Conservation (phyloP, 2,329 filamentous ascomycete genomes). For the Epichloe brachyelytri region DNA sequence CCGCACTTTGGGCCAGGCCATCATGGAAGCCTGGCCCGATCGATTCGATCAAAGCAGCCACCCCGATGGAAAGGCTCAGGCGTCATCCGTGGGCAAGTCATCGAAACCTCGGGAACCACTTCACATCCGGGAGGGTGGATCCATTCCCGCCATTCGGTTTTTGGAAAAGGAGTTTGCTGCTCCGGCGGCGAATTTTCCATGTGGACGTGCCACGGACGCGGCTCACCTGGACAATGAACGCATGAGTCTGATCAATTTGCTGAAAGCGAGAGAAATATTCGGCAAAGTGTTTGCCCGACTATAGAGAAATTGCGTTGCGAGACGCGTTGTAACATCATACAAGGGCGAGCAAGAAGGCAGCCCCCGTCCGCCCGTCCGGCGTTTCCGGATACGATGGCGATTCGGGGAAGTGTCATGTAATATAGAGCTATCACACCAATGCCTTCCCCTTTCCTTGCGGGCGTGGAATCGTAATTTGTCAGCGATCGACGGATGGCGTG, state of each 20-base stretch:
- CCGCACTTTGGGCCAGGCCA: constrained; percentile 70
- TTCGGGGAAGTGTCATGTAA: too few species aligned
- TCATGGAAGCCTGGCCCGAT: constrained; percentile 72
- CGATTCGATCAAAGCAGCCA: constrained; percentile 22
- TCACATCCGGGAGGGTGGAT: constrained; percentile 91
- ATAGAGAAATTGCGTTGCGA: constrained; percentile 11
- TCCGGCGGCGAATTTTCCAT: constrained; percentile 83
- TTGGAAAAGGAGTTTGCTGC: constrained; percentile 88
- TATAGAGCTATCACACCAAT: too few species aligned
- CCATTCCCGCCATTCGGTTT: constrained; percentile 88
- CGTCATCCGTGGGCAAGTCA: constrained; percentile 1
- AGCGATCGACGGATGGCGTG: too few species aligned
- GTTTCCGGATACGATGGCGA: not conserved
- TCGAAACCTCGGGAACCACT: constrained; percentile 49
- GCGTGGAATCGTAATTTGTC: too few species aligned
- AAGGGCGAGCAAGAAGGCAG: constrained; percentile 1
- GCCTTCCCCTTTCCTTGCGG: too few species aligned
- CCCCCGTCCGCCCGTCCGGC: not conserved
- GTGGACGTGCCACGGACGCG: constrained; percentile 85
- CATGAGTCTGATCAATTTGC: constrained; percentile 73
- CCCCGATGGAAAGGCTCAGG: constrained; percentile 5
- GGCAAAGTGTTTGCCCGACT: constrained; percentile 67
- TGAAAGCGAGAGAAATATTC: constrained; percentile 88
- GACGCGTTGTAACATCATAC: not conserved
- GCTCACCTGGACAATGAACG: constrained; percentile 94